Base-by-base conservation (phyloP, 805 yeast species). In the Kazachstania martiniae region DNA sequence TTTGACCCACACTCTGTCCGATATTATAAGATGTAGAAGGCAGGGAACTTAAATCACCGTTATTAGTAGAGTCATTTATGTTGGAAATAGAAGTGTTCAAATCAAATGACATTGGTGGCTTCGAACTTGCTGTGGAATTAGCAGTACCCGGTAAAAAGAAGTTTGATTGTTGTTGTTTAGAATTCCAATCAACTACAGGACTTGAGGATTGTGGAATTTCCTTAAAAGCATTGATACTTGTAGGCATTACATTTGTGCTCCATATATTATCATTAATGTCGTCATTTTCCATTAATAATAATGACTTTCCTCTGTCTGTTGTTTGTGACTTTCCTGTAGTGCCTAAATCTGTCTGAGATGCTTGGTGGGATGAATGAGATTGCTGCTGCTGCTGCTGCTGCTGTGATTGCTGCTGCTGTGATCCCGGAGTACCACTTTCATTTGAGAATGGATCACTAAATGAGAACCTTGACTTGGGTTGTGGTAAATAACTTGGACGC, bases 391-490 rank as follows among this genome's bases (percentile, higher is more conserved):
- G 28, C n/a, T 13, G 18, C 14, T 25, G 28, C 13, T 25, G 25
- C 6, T 15, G 18, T 4, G 9, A 15, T 24, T 33, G 33, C 21
- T 27, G 23, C 18, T 29, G n/a, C 19, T 8, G 21, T 16, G 29
- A 16, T 10, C 27, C 13, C 8, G 25, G 19, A 12, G 17, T 18
- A n/a, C 46, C 36, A 4, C 46, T 26, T 15, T 59, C 63, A 21
- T 44, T 48, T n/a, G 49, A 55, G 44, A 70, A 69, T 8, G 84
- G 83, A 48, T 77, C 85, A 42, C 77, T 69, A 49, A 78, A 78
- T 24, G 78, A 62, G 46, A 78, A 77, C 43, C 84, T 64, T n/a
- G 82, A 74, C 42, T 82, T 48, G 67, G 77, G 36, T 59, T 73
- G 78, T 35, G 65, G 61, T 23, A 73, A 72, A 29, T 39, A 36